A percentile compares a stretch with the other conserved stretches of the same genome.
These are phyloP conservation scores for Pyracantha coccinea DNA, from an alignment of 331 rosid genomes.

Conservation along the genomic window DNA sequence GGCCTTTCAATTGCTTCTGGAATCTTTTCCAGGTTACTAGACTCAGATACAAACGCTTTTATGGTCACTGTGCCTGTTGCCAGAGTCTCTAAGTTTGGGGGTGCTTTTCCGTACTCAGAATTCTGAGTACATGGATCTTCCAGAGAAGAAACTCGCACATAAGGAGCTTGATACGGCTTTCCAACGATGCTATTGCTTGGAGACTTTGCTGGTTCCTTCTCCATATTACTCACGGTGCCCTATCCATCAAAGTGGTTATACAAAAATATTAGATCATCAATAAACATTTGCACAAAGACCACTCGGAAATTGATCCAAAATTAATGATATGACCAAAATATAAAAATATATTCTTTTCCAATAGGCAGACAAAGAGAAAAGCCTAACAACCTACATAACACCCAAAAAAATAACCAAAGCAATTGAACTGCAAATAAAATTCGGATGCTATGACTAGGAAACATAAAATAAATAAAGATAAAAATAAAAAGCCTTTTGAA, in stretches of 20 bases:
- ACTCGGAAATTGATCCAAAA: not conserved
- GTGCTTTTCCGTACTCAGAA: constrained; percentile 58
- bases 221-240: constrained; percentile 33
- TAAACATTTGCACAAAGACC: not conserved
- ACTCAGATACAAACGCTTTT: constrained; percentile 48
- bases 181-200: constrained; percentile 21
- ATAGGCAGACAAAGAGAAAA: not conserved
- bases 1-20: constrained; percentile 77
- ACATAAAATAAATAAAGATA: not conserved
- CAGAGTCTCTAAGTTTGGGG: constrained; percentile 35
- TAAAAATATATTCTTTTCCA: not conserved
- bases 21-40: constrained; percentile 65
- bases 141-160: constrained; percentile 76
- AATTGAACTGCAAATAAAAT: not conserved
- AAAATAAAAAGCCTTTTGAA: not conserved
- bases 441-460: not conserved
- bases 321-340: not conserved
- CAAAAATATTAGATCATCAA: not conserved
- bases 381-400: not conserved
- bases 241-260: constrained; percentile 24
- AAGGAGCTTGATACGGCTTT: constrained; percentile 56
- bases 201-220: constrained; percentile 40
- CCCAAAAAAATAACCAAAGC: not conserved
- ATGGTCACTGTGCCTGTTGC: constrained; percentile 36
- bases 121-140: constrained; percentile 73